Evolutionary conservation across 352 stramenopile species (phyloP).

Genomic region (Hyaloperonospora arabidopsidis): DNA sequence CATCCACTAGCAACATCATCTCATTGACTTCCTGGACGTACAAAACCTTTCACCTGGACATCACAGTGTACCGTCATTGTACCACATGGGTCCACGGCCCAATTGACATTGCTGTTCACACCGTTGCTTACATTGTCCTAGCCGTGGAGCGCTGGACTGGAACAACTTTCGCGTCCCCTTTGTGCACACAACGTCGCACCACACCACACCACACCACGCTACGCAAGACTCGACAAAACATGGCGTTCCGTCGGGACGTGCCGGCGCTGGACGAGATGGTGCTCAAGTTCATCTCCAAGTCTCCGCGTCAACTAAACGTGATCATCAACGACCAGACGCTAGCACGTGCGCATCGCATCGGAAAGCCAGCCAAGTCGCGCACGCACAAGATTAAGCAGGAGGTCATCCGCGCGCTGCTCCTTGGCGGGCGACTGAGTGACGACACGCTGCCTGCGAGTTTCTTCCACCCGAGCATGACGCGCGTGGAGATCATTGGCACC

Average conservation of each 20-base stretch:
- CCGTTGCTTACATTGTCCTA: too few species aligned
- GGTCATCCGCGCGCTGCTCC: conserved; percentile 68
- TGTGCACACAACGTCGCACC: too few species aligned
- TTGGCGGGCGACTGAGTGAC: conserved; percentile 65
- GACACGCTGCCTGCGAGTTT: conserved; percentile 76
- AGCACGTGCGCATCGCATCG: conserved; percentile 60
- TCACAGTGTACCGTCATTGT: too few species aligned
- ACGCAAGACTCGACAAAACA: conserved; percentile 9
- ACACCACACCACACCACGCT: too few species aligned
- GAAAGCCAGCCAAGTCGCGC: conserved; percentile 63
- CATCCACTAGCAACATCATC: too few species aligned
- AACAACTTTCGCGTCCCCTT: too few species aligned
- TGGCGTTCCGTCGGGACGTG: conserved; percentile 85
- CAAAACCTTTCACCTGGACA: too few species aligned
- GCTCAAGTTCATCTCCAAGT: conserved; percentile 87
- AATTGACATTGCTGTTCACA: too few species aligned
- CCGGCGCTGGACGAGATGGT: conserved; percentile 74
- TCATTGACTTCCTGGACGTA: too few species aligned
- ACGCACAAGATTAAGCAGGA: conserved; percentile 85
- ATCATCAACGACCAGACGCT: conserved; percentile 73
- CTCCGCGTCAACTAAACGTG: conserved; percentile 40
- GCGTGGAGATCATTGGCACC: conserved; percentile 74
- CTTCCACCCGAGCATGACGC: conserved; percentile 83
- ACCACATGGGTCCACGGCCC: too few species aligned
- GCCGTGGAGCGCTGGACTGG: too few species aligned